Evolutionary conservation across 2,329 filamentous ascomycete genomes (phyloP), one percentile per base, ranked within the genome.

Genomic region (Colletotrichum sp.): DNA sequence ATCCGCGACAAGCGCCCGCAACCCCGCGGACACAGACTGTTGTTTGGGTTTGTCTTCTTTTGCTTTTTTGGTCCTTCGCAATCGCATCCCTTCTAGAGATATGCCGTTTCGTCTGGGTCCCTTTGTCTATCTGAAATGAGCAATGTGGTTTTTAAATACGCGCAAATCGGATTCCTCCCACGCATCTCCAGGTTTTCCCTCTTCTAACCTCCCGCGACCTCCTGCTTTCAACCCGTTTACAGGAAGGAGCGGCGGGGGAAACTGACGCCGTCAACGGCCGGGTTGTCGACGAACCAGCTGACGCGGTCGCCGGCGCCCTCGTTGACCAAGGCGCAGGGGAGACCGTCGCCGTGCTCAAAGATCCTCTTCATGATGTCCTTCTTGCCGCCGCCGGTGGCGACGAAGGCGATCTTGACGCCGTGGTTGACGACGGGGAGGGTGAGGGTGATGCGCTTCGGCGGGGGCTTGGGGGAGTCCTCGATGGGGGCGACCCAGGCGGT

Each of bases 401-500:
- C 93, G 83, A 99, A 99, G 62, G 93, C 96, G 79, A 99, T 93
- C 85, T 93, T 95, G 77, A 96, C 89, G 52, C 94, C 95, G 84
- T 98, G 96, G 49, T 93, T 95, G 70, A 98, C 94, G 59, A 99
- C 97, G 18, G 96, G 96, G 76, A 99, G 88, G 26, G 95, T 98
- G 71, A 99, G 90, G 3, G 97, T 99, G 84, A 99, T 98, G 81
- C 97, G 93, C 86, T 92, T 93, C 62, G 95, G 91, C 62, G 97
- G 97, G 52, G 96, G 96, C 90, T 99, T 99, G 67, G 97, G 97
- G 59, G 95, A 98, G 88, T 99, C 95, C 81, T 94, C 93, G 82
- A 98, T 98, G 62, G 95, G 92, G 16, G 96, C 94, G 59, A 99
- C 95, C 97, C 97, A 99, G 70, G 96, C 95, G 81, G 93, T 93